Conservation (phyloP, 495 filamentous ascomycete genomes). For the Xylaria intraflava region DNA sequence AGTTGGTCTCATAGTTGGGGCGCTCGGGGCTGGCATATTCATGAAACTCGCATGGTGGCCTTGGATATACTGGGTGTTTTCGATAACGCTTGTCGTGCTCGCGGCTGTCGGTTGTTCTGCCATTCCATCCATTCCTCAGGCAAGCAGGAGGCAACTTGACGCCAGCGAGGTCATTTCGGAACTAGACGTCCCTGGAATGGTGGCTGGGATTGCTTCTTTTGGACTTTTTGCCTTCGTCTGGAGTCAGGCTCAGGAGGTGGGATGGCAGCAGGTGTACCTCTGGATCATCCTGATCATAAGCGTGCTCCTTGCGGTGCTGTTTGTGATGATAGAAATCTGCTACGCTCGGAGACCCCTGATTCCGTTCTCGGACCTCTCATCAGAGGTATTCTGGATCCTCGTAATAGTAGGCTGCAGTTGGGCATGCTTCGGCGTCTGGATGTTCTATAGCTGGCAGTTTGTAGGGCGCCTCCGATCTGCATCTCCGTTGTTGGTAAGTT, state of each 20-base stretch:
- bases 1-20: conserved; percentile 35
- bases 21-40: conserved; percentile 45
- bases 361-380: conserved; percentile 39
- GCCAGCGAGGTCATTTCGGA: conserved; percentile 25
- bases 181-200: conserved; percentile 46
- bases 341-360: conserved; percentile 42
- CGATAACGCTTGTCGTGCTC: conserved; percentile 37
- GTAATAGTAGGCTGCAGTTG: conserved; percentile 47
- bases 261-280: conserved; percentile 48
- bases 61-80: conserved; percentile 55
- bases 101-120: conserved; percentile 34
- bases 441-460: conserved; percentile 51
- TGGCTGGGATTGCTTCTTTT: conserved; percentile 44
- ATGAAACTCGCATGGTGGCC: conserved; percentile 50
- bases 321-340: conserved; percentile 43
- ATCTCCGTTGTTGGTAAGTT: conserved; percentile 40
- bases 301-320: conserved; percentile 39
- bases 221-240: conserved; percentile 50
- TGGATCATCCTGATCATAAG: conserved; percentile 46
- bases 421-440: conserved; percentile 53
- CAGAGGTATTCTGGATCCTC: conserved; percentile 44
- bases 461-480: conserved; percentile 42
- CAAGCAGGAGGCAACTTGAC: conserved; percentile 17
- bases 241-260: conserved; percentile 51
- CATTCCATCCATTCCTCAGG: conserved; percentile 10